These are phyloP conservation scores for Calocybe indica DNA, from an alignment of 768 basidiomycete species.

Conservation along the genomic window DNA sequence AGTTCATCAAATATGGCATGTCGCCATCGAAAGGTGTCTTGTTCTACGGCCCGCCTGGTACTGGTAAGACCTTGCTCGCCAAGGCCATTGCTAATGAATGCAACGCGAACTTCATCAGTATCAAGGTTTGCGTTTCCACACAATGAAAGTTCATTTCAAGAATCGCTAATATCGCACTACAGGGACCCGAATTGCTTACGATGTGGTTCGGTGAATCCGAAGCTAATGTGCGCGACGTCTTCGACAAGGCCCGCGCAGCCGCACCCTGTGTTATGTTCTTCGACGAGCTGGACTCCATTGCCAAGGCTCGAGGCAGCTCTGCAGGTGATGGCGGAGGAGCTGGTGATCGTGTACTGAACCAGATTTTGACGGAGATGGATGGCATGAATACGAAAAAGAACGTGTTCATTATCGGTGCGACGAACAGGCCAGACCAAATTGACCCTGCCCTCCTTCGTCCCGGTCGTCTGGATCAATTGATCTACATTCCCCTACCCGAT, in stretches of 20 bases:
- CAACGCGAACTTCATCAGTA: conserved; percentile 98
- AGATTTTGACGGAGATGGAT: conserved; percentile 97
- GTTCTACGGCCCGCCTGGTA: conserved; percentile 99
- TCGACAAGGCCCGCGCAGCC: conserved; percentile 98
- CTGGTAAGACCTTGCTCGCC: conserved; percentile 97
- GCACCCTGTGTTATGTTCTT: conserved; percentile 99
- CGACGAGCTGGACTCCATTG: conserved; percentile 98
- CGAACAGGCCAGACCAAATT: conserved; percentile 95
- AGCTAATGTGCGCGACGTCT: conserved; percentile 98
- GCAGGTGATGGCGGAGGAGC: conserved; percentile 93
- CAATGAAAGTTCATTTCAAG: too few species aligned
- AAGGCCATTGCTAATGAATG: conserved; percentile 99
- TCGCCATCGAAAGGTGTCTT: conserved; percentile 98
- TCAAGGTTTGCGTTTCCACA: conserved; percentile 58
- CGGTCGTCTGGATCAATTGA: conserved; percentile 97
- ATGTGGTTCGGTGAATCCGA: conserved; percentile 99
- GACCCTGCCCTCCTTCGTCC: conserved; percentile 91
- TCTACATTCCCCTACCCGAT: conserved; percentile 98
- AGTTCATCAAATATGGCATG: conserved; percentile 99
- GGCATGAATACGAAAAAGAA: conserved; percentile 99
- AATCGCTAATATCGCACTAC: conserved; percentile 10
- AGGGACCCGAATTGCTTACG: conserved; percentile 95
- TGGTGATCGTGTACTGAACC: conserved; percentile 96
- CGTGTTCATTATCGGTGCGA: conserved; percentile 97
- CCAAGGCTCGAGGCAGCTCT: conserved; percentile 86